Conservation (phyloP, 768 basidiomycete species). For the Hygrocybe punicea region DNA sequence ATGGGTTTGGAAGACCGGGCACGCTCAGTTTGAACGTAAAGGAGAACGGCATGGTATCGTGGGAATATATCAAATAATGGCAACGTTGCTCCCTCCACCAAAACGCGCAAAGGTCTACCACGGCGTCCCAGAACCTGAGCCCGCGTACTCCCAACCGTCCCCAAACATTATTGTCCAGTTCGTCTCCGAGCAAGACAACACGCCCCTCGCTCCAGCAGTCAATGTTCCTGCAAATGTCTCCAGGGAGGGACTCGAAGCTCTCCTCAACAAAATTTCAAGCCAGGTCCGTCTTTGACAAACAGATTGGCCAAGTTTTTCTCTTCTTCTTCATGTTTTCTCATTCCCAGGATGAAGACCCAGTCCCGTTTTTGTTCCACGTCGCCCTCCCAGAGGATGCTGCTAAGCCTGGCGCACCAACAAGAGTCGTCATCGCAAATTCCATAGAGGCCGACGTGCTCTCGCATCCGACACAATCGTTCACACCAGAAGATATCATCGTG, state of each 20-base stretch:
- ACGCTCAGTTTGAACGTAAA: constrained; percentile 70
- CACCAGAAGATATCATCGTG: constrained; percentile 82
- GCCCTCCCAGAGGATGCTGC: constrained; percentile 56
- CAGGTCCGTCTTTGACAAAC: constrained; percentile 56
- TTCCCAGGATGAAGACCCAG: constrained; percentile 76
- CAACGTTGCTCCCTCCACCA: constrained; percentile 81
- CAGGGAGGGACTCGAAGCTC: constrained; percentile 75
- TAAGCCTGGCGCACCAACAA: constrained; percentile 58
- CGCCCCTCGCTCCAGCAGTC: constrained; percentile 79
- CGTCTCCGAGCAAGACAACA: constrained; percentile 82
- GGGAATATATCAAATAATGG: constrained; percentile 47
- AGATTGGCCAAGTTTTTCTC: no score
- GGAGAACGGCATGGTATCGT: constrained; percentile 49
- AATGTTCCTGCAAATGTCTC: constrained; percentile 85
- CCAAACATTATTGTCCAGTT: constrained; percentile 88
- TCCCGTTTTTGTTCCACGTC: constrained; percentile 90
- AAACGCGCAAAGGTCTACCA: constrained; percentile 84
- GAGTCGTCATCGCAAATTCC: constrained; percentile 80
- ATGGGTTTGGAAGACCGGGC: constrained; percentile 67
- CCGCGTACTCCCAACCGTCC: constrained; percentile 44
- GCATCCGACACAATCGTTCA: constrained; percentile 68
- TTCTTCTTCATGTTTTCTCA: neutral
- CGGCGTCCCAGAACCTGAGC: constrained; percentile 62
- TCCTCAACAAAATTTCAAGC: constrained; percentile 84
- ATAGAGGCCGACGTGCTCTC: constrained; percentile 77